Base-by-base conservation (phyloP, 192 early-diverging fungal genomes). In the Allomyces macrogynus region DNA sequence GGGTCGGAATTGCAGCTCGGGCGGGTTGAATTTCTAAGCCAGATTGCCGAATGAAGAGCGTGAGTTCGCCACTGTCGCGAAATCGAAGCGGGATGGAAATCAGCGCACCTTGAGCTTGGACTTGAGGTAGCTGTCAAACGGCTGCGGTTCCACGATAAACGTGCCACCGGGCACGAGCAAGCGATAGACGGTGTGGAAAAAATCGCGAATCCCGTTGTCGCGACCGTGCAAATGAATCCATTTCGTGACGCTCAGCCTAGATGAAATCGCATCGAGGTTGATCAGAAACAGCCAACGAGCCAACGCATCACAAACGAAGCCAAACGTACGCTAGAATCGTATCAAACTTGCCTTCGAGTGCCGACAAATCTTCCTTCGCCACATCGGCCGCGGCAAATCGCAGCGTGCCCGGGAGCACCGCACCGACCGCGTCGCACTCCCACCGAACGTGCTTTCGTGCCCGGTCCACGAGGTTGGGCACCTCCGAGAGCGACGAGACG, bases 171-270 rank as follows among this genome's bases (percentile, higher is more conserved):
- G 73, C 0, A 67, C 65, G 10, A 92, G 67, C 20, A 70, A 70
- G 0, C 73, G 43, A 67, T 83, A 86, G 8, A 78, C 74, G 67
- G 83, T 87, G 57, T 72, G 66, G 67, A 92, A 89, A 62, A 89
- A 88, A 23, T 62, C 54, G 43, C 79, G 70, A 12, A 92, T 44
- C 2, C 86, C 88, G 10, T 70, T 67, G 66, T 92, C 89, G 1
- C 87, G 88, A 24, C 78, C 65, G 67, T 85, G 78, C 20, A 92
- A 71, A 64, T 92, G 89, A 61, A 92, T 86, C 88, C 88, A 90
- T 68, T 92, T 92, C 10, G 83, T 84, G 23, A 92, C 70, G 40
- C 78, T 81, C 14, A 91, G 74, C 0, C 79, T 78, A 68, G 0
- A 32, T 16, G 0, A 4, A 18, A 2, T 20, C 25, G n/a, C 40